Conservation (phyloP, 768 basidiomycete species). For the Podaxis rugospora region DNA sequence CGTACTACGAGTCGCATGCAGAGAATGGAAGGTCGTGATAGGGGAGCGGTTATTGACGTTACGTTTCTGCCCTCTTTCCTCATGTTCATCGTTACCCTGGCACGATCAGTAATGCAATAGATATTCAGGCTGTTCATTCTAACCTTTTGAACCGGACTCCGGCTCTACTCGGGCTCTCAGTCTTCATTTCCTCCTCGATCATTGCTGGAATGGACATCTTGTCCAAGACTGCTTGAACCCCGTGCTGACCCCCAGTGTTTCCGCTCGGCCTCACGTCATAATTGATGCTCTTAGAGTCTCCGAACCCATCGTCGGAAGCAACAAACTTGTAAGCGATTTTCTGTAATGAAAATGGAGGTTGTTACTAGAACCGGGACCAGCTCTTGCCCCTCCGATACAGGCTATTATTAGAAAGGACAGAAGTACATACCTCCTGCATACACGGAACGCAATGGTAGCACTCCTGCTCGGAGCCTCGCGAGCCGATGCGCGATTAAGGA, state of each 20-base stretch:
- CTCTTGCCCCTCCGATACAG: background rate
- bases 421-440: background rate
- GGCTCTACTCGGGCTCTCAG: background rate
- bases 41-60: background rate
- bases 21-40: background rate
- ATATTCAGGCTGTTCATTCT: background rate
- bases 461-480: background rate
- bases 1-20: background rate
- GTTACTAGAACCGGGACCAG: background rate
- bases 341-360: background rate
- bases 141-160: background rate
- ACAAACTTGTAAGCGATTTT: background rate
- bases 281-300: background rate
- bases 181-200: background rate
- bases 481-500: background rate
- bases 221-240: background rate
- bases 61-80: background rate
- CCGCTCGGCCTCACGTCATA: background rate
- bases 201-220: background rate
- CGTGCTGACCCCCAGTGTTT: background rate
- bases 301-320: background rate
- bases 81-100: background rate
- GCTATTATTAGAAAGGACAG: background rate
- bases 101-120: background rate
- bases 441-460: background rate